Evolutionary conservation across 805 yeast species (phyloP).

Genomic region (Candida germanica): DNA sequence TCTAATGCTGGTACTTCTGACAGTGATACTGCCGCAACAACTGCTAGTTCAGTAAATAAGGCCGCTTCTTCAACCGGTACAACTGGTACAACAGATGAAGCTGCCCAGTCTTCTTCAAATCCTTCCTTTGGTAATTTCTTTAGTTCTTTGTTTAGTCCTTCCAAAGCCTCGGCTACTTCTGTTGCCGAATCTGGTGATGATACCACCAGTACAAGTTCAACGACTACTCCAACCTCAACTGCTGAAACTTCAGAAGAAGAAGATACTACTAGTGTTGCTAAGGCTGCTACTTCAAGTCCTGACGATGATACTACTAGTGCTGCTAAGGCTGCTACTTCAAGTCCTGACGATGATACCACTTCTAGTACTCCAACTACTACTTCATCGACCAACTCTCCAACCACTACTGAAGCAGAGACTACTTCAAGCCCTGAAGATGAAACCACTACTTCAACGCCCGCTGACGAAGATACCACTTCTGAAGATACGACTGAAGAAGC

Average conservation of each 20-base stretch:
- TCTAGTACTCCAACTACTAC: not conserved
- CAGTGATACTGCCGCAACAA: no score
- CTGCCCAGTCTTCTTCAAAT: not conserved
- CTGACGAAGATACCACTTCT: conserved; percentile 1
- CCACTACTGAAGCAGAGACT: not conserved
- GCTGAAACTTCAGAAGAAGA: conserved; percentile 1
- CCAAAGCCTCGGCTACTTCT: not conserved
- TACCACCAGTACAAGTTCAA: conserved; percentile 1
- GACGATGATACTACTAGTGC: conserved; percentile 1
- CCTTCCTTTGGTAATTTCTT: conserved; percentile 6
- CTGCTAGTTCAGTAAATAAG: no score
- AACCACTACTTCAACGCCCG: conserved; percentile 1
- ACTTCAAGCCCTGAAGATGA: not conserved
- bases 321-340: conserved; percentile 2
- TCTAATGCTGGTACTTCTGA: not conserved
- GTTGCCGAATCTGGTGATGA: not conserved
- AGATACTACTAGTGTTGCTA: conserved; percentile 2
- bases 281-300: not conserved
- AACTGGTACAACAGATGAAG: not conserved
- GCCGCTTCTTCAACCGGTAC: not conserved
- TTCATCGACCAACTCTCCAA: not conserved
- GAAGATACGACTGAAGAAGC: conserved; percentile 1
- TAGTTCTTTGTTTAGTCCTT: conserved; percentile 4
- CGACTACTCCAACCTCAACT: conserved; percentile 3
- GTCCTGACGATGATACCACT: not conserved